A percentile compares a stretch with the other conserved stretches of the same genome.
Evolutionary conservation across 2,329 filamentous ascomycete genomes (phyloP).

Genomic region (Epicoccum sorghinum): DNA sequence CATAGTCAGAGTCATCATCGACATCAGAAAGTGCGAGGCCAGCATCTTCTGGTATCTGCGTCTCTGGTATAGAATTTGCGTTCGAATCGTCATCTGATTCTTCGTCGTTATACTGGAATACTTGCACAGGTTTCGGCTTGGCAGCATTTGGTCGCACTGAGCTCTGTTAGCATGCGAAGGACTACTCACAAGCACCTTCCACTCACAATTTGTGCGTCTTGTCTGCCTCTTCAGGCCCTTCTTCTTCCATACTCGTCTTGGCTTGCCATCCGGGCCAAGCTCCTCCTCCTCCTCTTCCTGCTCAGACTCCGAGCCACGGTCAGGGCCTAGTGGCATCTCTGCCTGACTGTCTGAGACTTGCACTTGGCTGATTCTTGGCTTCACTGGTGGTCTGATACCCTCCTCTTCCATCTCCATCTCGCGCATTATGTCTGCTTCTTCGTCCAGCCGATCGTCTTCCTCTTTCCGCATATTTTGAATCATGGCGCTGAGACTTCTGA

Average conservation of each 20-base stretch:
- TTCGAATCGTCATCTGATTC: conserved; percentile 48
- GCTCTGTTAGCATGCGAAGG: conserved; percentile 25
- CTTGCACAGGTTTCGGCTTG: conserved; percentile 52
- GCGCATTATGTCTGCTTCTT: conserved; percentile 75
- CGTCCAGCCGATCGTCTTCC: conserved; percentile 60
- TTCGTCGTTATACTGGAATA: conserved; percentile 29
- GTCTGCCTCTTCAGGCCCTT: conserved; percentile 83
- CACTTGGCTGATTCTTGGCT: conserved; percentile 38
- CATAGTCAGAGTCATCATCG: conserved; percentile 49
- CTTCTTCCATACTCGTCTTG: conserved; percentile 75
- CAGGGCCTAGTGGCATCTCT: conserved; percentile 54
- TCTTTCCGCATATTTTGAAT: conserved; percentile 72
- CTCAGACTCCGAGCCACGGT: conserved; percentile 59
- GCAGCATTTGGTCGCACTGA: conserved; percentile 47
- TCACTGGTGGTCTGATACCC: conserved; percentile 32
- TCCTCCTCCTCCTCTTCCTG: conserved; percentile 56
- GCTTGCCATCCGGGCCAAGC: conserved; percentile 62
- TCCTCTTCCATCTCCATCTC: conserved; percentile 65
- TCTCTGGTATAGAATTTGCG: conserved; percentile 42
- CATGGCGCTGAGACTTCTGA: conserved; percentile 74
- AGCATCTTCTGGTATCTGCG: conserved; percentile 35
- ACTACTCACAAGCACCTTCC: neutral
- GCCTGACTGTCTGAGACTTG: conserved; percentile 53
- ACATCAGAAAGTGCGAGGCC: conserved; percentile 47
- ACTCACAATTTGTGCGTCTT: conserved; percentile 63